These are phyloP conservation scores for Acmispon strigosus DNA, from an alignment of 306 rosid species.

Conservation along the genomic window DNA sequence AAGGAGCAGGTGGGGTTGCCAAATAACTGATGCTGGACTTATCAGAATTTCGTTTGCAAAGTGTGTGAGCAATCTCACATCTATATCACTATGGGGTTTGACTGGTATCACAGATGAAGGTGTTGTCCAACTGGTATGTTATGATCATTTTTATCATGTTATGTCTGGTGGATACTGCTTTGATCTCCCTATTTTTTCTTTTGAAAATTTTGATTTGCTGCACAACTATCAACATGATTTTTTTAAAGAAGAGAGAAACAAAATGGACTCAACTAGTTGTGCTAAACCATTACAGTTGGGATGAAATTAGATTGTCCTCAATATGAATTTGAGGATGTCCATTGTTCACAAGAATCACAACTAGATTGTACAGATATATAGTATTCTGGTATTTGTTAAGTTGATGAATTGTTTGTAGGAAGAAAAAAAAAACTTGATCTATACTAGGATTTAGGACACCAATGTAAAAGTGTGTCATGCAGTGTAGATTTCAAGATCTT, in stretches of 20 bases:
- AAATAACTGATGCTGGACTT: constrained; percentile 72
- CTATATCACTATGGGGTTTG: constrained; percentile 89
- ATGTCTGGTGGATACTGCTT: not conserved
- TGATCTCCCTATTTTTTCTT: not conserved
- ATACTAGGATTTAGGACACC: too few species aligned
- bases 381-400: not conserved
- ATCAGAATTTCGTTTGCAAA: constrained; percentile 58
- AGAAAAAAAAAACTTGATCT: too few species aligned
- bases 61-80: constrained; percentile 63
- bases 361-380: not conserved
- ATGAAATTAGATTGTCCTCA: not conserved
- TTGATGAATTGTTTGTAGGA: not conserved
- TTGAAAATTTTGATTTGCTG: not conserved
- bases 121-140: constrained; percentile 70
- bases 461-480: too few species aligned
- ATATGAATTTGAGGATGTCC: not conserved
- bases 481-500: too few species aligned
- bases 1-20: constrained; percentile 86
- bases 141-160: too few species aligned
- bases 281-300: not conserved
- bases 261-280: not conserved
- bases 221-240: not conserved
- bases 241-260: too few species aligned
- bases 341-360: not conserved
- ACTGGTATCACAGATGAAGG: constrained; percentile 92